Evolutionary conservation across 352 stramenopile species (phyloP).

Genomic region (Blastocystis sp.): DNA sequence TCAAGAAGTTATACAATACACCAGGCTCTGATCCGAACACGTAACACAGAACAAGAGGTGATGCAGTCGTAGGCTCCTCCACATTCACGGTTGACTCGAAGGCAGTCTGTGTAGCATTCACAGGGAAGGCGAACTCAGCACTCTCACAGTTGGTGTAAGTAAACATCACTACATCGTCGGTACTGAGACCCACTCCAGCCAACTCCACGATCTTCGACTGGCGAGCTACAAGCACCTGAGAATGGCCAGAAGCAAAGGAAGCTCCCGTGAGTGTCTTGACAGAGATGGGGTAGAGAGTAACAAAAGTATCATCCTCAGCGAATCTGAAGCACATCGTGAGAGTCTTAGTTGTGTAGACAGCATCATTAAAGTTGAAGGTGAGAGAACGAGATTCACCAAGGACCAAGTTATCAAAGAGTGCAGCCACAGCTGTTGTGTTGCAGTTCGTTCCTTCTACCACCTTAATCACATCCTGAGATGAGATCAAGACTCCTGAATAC

Average conservation of each 20-base stretch:
- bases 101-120: background rate
- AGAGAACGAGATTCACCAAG: conserved; percentile 2
- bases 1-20: conserved; percentile 10
- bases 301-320: conserved; percentile 20
- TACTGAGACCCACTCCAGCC: background rate
- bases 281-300: conserved; percentile 46
- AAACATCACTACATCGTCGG: background rate
- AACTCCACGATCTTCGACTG: conserved; percentile 49
- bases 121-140: conserved; percentile 23
- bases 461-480: conserved; percentile 24
- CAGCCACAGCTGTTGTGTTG: background rate
- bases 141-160: conserved; percentile 2
- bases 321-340: conserved; percentile 64
- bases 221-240: conserved; percentile 34
- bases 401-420: conserved; percentile 49
- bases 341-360: background rate
- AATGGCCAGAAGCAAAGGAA: conserved; percentile 1
- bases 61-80: background rate
- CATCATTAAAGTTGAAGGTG: conserved; percentile 49
- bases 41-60: conserved; percentile 35
- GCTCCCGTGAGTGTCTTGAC: conserved; percentile 52
- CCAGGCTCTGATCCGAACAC: conserved; percentile 17
- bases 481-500: conserved; percentile 30
- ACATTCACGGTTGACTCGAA: conserved; percentile 17
- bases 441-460: conserved; percentile 40